Base-by-base conservation (phyloP, 2,329 filamentous ascomycete genomes). In the Diplodia intermedia region DNA sequence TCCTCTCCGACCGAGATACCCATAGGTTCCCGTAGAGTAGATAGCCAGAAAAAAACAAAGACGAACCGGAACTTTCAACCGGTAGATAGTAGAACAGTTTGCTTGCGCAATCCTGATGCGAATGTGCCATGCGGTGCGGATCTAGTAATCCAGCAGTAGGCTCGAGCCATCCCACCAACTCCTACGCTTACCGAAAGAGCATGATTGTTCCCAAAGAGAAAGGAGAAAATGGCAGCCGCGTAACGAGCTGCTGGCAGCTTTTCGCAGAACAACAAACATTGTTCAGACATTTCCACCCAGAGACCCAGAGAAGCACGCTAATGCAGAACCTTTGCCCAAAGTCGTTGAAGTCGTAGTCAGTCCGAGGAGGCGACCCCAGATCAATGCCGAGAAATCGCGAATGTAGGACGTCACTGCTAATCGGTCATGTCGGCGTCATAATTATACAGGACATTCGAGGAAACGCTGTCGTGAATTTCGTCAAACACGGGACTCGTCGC, bases 401-500 rank as follows among this genome's bases (percentile, higher is more conserved):
- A 63, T n/a, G 60, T 33, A 38, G 60, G 60, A 63, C 60, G 60
- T 63, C 60, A 52, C 33, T 38, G 60, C 47, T 63, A 33, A 52
- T 29, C 60, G 36, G 50, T 65, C 62, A 55, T 65, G 36, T 65
- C 62, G 36, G 55, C 62, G 20, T 65, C 31, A 65, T 65, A 65
- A 26, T 65, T 20, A 65, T 65, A 65, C 62, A 65, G 47, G 47
- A 52, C 62, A 55, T 54, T 29, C 23, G 43, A 52, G 54, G 20
- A 56, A 15, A 55, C 62, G 50, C 62, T 65, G 43, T 65, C 62
- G 52, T 65, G 49, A 54, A 65, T 31, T 65, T 65, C 62, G 50
- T 65, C 62, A 55, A 31, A 31, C 49, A 23, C 49, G 52, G 38
- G 26, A 20, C 18, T 26, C 33, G 62, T 65, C 33, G 62, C 20